Base-by-base conservation (phyloP, 73 alveolate genomes). In the Paramecium tetraurelia region DNA sequence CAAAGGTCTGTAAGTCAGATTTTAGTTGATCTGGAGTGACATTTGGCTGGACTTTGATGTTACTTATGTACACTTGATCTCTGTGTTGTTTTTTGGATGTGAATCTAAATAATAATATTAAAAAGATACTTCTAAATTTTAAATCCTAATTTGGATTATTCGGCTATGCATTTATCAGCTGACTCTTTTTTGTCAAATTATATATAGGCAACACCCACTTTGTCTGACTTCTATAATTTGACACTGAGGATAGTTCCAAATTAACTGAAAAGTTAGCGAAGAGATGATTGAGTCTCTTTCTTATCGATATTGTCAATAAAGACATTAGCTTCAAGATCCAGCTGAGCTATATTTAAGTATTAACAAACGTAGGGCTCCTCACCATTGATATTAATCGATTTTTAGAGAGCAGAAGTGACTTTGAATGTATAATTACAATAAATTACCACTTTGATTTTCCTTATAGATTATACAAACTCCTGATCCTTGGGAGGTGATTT, bases 151-250 rank as follows among this genome's bases (percentile, higher is more conserved):
- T 14, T 68, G 0, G 85, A 29, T 68, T 68, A 35, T 33, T 68
- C 85, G 4, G 85, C 85, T 12, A 75, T 29, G 9, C 57, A 75
- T 35, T 20, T 75, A 29, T 75, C 87, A n/a, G 87, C 87, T 11
- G 87, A 75, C 29, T 75, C 87, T 27, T 38, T 75, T 36, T 75
- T 75, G 12, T 75, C 87, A 75, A 75, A 75, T 75, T 75, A 75
- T 31, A 75, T 75, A 41, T 75, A 75, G 9, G 87, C 87, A 33
- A 75, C 87, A 20, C 63, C 59, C n/a, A 21, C 59, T 75, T 41
- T 75, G n/a, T 75, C 87, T 12, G 87, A 75, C 21, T 38, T 75
- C 38, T 75, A 22, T 38, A 75, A 21, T 75, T 75, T 75, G 18
- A 75, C 59, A 41, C 87, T 75, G 1, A 75, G 59, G 38, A 75